These are phyloP conservation scores for Sarcocystis neurona DNA, from an alignment of 169 alveolate species.

Conservation along the genomic window DNA sequence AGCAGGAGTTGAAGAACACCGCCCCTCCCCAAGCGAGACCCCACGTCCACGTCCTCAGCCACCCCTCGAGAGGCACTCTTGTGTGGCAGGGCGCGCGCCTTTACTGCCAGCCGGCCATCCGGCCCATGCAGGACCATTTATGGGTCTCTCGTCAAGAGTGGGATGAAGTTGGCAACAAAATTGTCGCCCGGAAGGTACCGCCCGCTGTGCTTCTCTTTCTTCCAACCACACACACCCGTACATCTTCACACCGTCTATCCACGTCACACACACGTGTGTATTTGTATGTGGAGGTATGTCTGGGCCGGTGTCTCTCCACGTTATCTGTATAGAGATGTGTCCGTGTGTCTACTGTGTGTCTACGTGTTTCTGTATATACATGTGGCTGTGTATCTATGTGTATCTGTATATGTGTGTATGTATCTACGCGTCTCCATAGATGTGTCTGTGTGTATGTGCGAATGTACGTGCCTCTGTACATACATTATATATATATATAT, in stretches of 20 bases:
- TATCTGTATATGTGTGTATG: background rate
- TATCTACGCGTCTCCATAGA: no score
- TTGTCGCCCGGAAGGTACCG: constrained; percentile 52
- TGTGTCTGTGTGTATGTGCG: no score
- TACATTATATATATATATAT: no score
- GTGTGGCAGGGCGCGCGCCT: constrained; percentile 63
- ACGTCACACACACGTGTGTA: background rate
- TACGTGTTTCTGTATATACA: background rate
- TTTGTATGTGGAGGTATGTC: background rate
- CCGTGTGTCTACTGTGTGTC: background rate
- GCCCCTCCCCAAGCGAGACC: constrained; percentile 62
- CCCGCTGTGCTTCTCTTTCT: background rate
- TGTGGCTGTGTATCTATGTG: background rate
- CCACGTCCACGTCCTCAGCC: constrained; percentile 49
- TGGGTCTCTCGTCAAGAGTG: constrained; percentile 61
- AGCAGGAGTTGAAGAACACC: constrained; percentile 58
- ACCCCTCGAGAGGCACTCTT: constrained; percentile 22
- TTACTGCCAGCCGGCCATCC: constrained; percentile 45
- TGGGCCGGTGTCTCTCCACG: no score
- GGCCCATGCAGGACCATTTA: constrained; percentile 54
- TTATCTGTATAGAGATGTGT: background rate
- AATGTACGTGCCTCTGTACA: no score
- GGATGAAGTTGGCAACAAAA: constrained; percentile 59
- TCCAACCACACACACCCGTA: background rate
- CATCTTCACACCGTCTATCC: background rate